A percentile compares a stretch with the other conserved stretches of the same genome.
These are phyloP conservation scores for Glomus cerebriforme DNA, from an alignment of 192 early-diverging fungal species.

Conservation along the genomic window DNA sequence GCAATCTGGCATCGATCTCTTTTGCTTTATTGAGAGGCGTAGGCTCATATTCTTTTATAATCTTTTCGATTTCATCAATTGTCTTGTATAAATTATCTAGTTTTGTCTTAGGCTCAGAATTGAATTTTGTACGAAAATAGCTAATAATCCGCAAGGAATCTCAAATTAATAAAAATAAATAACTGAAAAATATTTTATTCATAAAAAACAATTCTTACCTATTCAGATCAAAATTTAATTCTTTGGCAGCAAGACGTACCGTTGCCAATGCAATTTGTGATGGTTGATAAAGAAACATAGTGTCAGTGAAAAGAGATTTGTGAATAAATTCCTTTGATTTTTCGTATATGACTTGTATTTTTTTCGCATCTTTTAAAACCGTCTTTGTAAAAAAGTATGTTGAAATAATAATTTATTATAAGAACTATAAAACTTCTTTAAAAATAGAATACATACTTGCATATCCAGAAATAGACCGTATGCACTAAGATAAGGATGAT, in stretches of 20 bases:
- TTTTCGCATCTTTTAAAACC: conserved; percentile 43
- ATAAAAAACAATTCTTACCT: conserved; percentile 25
- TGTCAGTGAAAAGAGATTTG: conserved; percentile 67
- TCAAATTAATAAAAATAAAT: neutral
- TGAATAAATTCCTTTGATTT: conserved; percentile 55
- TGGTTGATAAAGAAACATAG: conserved; percentile 75
- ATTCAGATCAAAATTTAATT: conserved; percentile 58
- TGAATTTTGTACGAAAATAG: conserved; percentile 37
- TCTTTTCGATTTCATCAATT: conserved; percentile 53
- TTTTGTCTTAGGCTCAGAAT: conserved; percentile 34
- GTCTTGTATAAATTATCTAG: conserved; percentile 49
- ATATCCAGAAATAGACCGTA: conserved; percentile 77
- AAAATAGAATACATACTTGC: conserved; percentile 45
- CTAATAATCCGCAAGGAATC: conserved; percentile 41
- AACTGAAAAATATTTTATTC: neutral
- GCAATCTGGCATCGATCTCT: conserved; percentile 64
- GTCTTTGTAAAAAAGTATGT: conserved; percentile 36
- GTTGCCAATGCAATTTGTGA: conserved; percentile 74
- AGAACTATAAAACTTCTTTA: neutral
- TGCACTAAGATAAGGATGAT: conserved; percentile 70
- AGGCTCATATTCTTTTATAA: conserved; percentile 42
- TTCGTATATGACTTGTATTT: conserved; percentile 56
- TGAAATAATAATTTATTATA: neutral
- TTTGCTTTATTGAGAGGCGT: conserved; percentile 53
- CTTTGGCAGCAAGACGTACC: conserved; percentile 59